Base-by-base conservation (phyloP, 495 filamentous ascomycete genomes). In the Penicillium odoratum region DNA sequence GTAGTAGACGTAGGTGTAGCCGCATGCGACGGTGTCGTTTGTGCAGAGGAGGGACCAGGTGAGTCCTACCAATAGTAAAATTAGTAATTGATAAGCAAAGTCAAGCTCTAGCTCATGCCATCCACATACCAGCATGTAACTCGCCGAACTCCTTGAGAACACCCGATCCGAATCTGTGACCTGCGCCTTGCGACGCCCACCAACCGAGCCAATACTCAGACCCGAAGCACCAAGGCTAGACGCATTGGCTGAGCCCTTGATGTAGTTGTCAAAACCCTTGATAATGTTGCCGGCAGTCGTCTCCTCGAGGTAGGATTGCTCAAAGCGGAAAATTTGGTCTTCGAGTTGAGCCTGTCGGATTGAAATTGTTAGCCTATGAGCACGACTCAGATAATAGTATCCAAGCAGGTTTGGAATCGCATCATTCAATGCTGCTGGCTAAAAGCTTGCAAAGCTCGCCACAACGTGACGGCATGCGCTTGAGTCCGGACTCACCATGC, bases 221-320 rank as follows among this genome's bases (percentile, higher is more conserved):
- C 69, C 72, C n/a, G 71, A 64, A 3, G 68, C 70, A 34, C 66
- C 67, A 40, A 70, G 64, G 51, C 60, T 67, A 3, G 71, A 60
- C 25, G 60, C 59, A 58, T 69, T 79, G 0, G 80, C 77, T 7
- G 84, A 82, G 48, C 91, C 91, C 69, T 98, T 98, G 77, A 96
- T 93, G 73, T 97, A 98, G 62, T 89, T 93, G 69, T 98, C 94
- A 73, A 98, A 98, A 42, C 94, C 94, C 59, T 87, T 90, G 74
- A 98, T 92, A 67, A 98, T 98, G 77, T 98, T 98, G 16, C 94
- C 94, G 43, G 80, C 81, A 25, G 88, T 89, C 15, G 91, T 96
- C 61, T 92, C 91, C 72, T 96, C 92, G 44, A 98, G 85, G 73
- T 98, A 98, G 15, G 85, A 82, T 52, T 88, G 84, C 71, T 98